phyloP scores from a whole-genome alignment of 768 basidiomycete species.

The Kwoniella europaea region DNA sequence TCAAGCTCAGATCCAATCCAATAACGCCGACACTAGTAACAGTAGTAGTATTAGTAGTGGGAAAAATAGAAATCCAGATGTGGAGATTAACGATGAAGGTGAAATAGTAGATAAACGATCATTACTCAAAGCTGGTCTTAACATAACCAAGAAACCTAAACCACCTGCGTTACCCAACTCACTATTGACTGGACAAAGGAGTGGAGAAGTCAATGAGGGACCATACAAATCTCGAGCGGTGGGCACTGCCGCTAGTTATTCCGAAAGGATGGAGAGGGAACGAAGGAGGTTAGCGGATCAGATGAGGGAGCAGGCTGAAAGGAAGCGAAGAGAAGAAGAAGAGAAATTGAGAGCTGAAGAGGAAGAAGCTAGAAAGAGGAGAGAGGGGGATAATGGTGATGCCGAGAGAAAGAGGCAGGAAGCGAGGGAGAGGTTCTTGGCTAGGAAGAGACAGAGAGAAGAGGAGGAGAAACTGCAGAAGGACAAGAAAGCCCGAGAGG shows the following conservation, averaged over 20 bases:
- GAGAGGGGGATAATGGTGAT: slow-evolving; percentile 54
- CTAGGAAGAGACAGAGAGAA: slow-evolving; percentile 52
- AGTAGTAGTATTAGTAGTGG: neutral
- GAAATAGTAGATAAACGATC: slow-evolving; percentile 96
- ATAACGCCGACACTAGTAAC: neutral
- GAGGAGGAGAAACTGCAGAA: slow-evolving; percentile 67
- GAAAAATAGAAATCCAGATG: slow-evolving; percentile 66
- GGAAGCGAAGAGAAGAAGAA: slow-evolving; percentile 65
- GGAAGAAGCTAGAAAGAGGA: slow-evolving; percentile 61
- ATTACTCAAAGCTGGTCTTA: slow-evolving; percentile 86
- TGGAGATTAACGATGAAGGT: slow-evolving; percentile 96
- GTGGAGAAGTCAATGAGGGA: slow-evolving; percentile 29
- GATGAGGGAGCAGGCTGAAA: slow-evolving; percentile 72
- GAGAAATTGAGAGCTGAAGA: slow-evolving; percentile 71
- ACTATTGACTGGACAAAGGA: slow-evolving; percentile 27
- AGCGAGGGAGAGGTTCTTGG: slow-evolving; percentile 53
- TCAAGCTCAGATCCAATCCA: neutral
- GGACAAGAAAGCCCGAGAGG: slow-evolving; percentile 72
- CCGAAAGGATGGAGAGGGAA: slow-evolving; percentile 83
- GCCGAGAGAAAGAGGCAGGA: slow-evolving; percentile 53
- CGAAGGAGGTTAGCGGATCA: slow-evolving; percentile 76
- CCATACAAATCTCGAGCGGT: slow-evolving; percentile 66
- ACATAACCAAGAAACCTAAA: slow-evolving; percentile 70
- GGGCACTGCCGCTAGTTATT: slow-evolving; percentile 77
- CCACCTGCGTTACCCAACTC: slow-evolving; percentile 62